These are phyloP conservation scores for Sarocladium oryzae DNA, from an alignment of 2,329 filamentous ascomycete species.

Conservation along the genomic window DNA sequence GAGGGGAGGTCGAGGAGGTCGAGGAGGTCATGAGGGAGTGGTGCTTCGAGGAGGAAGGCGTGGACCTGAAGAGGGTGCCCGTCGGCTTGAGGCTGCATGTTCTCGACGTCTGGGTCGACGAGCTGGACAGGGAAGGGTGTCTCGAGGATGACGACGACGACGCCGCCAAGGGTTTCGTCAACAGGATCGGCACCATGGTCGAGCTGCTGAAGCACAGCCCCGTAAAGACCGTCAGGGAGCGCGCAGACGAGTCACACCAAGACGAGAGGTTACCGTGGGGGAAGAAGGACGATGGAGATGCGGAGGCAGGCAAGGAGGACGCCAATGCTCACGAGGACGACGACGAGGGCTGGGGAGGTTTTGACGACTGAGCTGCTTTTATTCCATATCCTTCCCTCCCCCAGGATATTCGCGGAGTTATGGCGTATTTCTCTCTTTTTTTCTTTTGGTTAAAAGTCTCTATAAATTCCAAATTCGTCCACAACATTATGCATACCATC, in stretches of 20 bases:
- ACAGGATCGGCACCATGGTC: slow-evolving; percentile 47
- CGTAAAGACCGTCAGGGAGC: slow-evolving; percentile 64
- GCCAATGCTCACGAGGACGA: slow-evolving; percentile 32
- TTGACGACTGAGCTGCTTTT: slow-evolving; percentile 50
- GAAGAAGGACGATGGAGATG: slow-evolving; percentile 27
- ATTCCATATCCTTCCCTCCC: no score
- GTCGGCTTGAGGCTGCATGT: slow-evolving; percentile 83
- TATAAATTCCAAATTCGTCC: no score
- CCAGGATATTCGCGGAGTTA: no score
- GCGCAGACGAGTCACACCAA: slow-evolving; percentile 61
- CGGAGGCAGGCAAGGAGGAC: slow-evolving; percentile 23
- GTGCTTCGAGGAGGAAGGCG: slow-evolving; percentile 26
- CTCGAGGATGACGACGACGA: slow-evolving; percentile 29
- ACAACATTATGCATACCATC: no score
- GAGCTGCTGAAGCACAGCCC: slow-evolving; percentile 50
- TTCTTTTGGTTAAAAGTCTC: no score
- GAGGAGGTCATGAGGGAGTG: slow-evolving; percentile 22
- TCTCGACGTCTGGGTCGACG: slow-evolving; percentile 86
- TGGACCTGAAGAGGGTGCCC: slow-evolving; percentile 55
- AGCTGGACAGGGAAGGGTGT: slow-evolving; percentile 66
- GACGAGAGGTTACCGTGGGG: slow-evolving; percentile 71
- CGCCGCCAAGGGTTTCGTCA: slow-evolving; percentile 41
- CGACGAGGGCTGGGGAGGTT: slow-evolving; percentile 54
- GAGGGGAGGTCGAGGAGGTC: slow-evolving; percentile 22
- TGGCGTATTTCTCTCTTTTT: no score